Conservation (phyloP, 2,329 filamentous ascomycete genomes). For the Sordariomycetes sp. region DNA sequence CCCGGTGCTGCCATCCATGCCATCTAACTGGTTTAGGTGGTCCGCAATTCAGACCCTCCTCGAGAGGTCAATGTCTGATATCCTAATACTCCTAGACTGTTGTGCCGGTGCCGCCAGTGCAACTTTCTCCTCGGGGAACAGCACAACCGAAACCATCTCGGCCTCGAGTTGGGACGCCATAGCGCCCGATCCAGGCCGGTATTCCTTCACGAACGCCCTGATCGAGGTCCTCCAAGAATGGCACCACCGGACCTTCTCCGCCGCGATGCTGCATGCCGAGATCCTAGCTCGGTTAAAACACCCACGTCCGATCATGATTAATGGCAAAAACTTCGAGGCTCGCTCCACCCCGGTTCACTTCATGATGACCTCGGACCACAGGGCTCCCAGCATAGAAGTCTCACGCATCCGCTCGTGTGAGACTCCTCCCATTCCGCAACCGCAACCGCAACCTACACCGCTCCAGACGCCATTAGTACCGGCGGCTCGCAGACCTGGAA, state of each 20-base stretch:
- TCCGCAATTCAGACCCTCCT: slow-evolving; percentile 49
- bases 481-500: not conserved
- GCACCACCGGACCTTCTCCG: slow-evolving; percentile 42
- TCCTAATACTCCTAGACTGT: slow-evolving; percentile 47
- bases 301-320: slow-evolving; percentile 44
- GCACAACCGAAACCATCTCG: slow-evolving; percentile 51
- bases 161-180: slow-evolving; percentile 53
- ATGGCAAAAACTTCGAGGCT: slow-evolving; percentile 46
- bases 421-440: slow-evolving; percentile 24
- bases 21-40: slow-evolving; percentile 28
- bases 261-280: slow-evolving; percentile 51
- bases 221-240: slow-evolving; percentile 50
- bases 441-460: slow-evolving; percentile 20
- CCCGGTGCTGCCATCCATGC: not conserved
- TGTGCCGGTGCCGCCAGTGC: slow-evolving; percentile 50
- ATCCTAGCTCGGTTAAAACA: slow-evolving; percentile 50
- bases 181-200: slow-evolving; percentile 46
- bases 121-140: slow-evolving; percentile 45
- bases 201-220: slow-evolving; percentile 48
- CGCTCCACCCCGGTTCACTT: slow-evolving; percentile 50
- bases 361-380: slow-evolving; percentile 53
- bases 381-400: slow-evolving; percentile 46
- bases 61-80: slow-evolving; percentile 45
- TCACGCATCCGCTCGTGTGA: slow-evolving; percentile 24
- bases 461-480: not conserved